Evolutionary conservation across 148 eudicot species (phyloP).

Genomic region (Bassia scoparia): DNA sequence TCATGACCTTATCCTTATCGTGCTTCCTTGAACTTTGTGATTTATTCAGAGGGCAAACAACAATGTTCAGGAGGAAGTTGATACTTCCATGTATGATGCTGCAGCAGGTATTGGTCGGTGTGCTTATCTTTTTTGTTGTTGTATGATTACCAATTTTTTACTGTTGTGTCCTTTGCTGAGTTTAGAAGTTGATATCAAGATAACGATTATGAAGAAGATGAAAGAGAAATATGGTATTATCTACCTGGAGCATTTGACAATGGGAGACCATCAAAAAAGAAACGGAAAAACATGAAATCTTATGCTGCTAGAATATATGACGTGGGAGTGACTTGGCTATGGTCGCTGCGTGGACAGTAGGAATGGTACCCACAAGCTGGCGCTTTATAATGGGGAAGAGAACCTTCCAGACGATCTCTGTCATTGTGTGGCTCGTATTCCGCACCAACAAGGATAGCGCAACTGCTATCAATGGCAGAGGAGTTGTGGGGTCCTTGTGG

Average conservation of each 20-base stretch:
- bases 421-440: slow-evolving; percentile 57
- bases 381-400: slow-evolving; percentile 54
- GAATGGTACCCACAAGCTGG: slow-evolving; percentile 42
- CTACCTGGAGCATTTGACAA: slow-evolving; percentile 43
- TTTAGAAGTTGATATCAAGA: slow-evolving; percentile 54
- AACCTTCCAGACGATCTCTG: slow-evolving; percentile 54
- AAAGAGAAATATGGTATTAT: slow-evolving; percentile 59
- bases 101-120: slow-evolving; percentile 50
- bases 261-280: slow-evolving; percentile 58
- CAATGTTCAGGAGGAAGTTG: slow-evolving; percentile 59
- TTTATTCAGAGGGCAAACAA: slow-evolving; percentile 47
- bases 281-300: slow-evolving; percentile 45
- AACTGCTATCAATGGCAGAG: slow-evolving; percentile 91
- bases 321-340: slow-evolving; percentile 45
- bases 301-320: slow-evolving; percentile 46
- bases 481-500: slow-evolving; percentile 57
- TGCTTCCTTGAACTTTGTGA: slow-evolving; percentile 14
- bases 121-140: slow-evolving; percentile 13
- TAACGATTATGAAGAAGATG: slow-evolving; percentile 66
- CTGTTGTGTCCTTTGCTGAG: slow-evolving; percentile 3
- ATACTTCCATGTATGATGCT: slow-evolving; percentile 55
- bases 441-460: slow-evolving; percentile 76
- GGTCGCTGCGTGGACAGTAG: slow-evolving; percentile 49
- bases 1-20: neutral
- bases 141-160: slow-evolving; percentile 5